Conservation (phyloP, 106 monocot species). For the Amphibolis antarctica region DNA sequence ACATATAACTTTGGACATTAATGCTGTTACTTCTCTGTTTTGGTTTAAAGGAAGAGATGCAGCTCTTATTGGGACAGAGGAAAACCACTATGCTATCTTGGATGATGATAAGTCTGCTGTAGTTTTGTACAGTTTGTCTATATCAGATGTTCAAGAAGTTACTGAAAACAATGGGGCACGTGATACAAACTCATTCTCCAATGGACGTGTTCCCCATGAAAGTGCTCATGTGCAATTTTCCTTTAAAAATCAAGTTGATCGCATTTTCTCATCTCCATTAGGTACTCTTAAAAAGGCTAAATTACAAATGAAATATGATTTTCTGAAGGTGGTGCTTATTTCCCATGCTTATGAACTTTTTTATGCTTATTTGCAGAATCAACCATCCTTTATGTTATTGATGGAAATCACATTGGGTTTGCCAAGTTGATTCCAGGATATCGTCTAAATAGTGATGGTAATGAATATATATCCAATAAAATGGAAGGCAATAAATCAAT, state of each 20-base stretch:
- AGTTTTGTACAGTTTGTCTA: slow-evolving; percentile 44
- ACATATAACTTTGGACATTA: not conserved
- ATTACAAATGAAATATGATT: not conserved
- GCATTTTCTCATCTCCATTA: slow-evolving; percentile 84
- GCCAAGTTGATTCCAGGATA: slow-evolving; percentile 76
- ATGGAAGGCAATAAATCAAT: slow-evolving; percentile 81
- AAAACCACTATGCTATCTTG: slow-evolving; percentile 85
- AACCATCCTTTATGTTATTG: slow-evolving; percentile 72
- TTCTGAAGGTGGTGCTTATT: not conserved
- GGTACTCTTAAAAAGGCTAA: slow-evolving; percentile 27
- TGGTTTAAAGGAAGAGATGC: slow-evolving; percentile 64
- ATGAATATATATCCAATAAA: slow-evolving; percentile 64
- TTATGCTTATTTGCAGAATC: slow-evolving; percentile 50
- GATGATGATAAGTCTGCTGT: slow-evolving; percentile 81
- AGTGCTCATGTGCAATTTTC: slow-evolving; percentile 51
- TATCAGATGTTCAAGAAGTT: slow-evolving; percentile 23
- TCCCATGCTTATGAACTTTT: not conserved
- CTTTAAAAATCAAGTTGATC: slow-evolving; percentile 79
- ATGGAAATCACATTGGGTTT: slow-evolving; percentile 69
- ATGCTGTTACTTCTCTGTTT: not conserved
- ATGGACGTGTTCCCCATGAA: slow-evolving; percentile 29
- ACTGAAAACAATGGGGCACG: slow-evolving; percentile 57
- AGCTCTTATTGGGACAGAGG: slow-evolving; percentile 70
- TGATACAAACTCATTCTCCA: slow-evolving; percentile 65
- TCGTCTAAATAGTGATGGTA: slow-evolving; percentile 51